These are phyloP conservation scores for Chlorella sp. DNA, from an alignment of 139 green algal genomes.

Conservation along the genomic window DNA sequence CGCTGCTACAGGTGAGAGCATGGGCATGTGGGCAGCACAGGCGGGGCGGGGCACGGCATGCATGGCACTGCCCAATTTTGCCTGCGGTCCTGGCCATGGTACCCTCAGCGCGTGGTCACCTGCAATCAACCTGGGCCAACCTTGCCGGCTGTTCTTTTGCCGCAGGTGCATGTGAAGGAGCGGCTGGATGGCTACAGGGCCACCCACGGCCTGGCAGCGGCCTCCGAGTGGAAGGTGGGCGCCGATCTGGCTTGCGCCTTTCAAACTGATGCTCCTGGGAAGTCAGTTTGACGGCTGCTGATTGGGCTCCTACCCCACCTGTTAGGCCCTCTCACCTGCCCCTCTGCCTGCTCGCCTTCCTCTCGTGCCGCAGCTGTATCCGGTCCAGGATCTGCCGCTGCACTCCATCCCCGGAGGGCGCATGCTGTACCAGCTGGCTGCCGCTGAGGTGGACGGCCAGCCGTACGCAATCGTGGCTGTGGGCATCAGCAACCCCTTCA, in stretches of 20 bases:
- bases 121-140: too few species aligned
- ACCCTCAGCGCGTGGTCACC: too few species aligned
- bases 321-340: background rate
- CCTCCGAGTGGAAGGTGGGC: slow-evolving; percentile 15
- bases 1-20: slow-evolving; percentile 1
- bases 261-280: background rate
- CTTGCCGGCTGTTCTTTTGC: too few species aligned
- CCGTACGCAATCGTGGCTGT: background rate
- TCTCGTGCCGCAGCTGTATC: background rate
- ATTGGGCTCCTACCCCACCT: too few species aligned
- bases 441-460: slow-evolving; percentile 1
- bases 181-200: slow-evolving; percentile 6
- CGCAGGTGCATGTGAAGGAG: background rate
- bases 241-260: background rate
- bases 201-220: background rate
- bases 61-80: too few species aligned
- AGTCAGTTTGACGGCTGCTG: too few species aligned
- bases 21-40: too few species aligned
- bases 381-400: background rate
- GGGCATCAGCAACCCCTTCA: background rate
- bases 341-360: background rate
- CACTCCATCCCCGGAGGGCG: slow-evolving; percentile 20
- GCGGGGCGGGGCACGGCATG: too few species aligned
- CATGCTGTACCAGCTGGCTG: slow-evolving; percentile 19
- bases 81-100: too few species aligned